These are phyloP conservation scores for Nelumbo lutea DNA, from an alignment of 164 flowering plant genomes.

Conservation along the genomic window DNA sequence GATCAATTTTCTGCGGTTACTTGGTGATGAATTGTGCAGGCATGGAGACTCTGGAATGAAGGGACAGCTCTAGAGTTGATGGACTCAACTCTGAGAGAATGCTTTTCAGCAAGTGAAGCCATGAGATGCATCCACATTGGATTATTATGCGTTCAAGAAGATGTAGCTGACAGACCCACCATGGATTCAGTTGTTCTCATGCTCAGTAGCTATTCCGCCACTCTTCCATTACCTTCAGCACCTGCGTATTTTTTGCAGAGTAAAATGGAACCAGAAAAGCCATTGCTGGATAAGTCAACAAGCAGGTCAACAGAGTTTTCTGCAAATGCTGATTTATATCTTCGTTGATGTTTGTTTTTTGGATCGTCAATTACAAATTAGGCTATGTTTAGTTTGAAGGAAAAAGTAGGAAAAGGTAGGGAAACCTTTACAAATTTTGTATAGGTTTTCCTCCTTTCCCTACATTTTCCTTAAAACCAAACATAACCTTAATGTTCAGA, in stretches of 20 bases:
- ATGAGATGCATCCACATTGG: constrained; percentile 8
- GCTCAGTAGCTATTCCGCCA: not conserved
- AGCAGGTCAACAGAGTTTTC: not conserved
- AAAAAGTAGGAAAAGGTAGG: no score
- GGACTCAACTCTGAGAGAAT: constrained; percentile 2
- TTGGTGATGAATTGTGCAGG: not conserved
- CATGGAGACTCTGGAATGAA: constrained; percentile 13
- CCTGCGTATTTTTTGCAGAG: constrained; percentile 3
- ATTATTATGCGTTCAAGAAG: constrained; percentile 7
- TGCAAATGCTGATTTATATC: not conserved
- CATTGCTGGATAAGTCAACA: not conserved
- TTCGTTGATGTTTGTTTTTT: no score
- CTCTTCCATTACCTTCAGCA: not conserved
- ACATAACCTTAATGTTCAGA: no score
- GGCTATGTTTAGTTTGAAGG: no score
- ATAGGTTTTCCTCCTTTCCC: no score
- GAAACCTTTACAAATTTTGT: no score
- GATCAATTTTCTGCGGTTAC: not conserved
- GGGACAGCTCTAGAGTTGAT: constrained; percentile 2
- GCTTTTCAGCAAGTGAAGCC: not conserved
- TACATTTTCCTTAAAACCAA: no score
- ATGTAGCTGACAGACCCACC: constrained; percentile 5
- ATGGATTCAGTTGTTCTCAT: constrained; percentile 10
- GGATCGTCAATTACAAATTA: no score
- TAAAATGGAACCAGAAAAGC: not conserved